phyloP scores from a whole-genome alignment of 495 filamentous ascomycete species.

The Umbilicaria muhlenbergii region DNA sequence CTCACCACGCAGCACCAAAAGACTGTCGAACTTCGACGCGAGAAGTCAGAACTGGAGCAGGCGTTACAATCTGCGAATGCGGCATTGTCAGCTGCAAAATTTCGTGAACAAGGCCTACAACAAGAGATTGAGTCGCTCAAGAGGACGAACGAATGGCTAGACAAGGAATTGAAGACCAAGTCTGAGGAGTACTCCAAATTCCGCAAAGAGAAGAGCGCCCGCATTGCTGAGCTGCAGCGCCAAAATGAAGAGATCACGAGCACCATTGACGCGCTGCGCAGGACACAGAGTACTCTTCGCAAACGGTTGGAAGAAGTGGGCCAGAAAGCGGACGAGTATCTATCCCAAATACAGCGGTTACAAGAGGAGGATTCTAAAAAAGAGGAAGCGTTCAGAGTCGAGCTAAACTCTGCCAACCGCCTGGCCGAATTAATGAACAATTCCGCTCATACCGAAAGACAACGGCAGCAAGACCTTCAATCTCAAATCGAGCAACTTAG shows the following conservation, averaged over 20 bases:
- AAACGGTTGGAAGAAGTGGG: conserved; percentile 68
- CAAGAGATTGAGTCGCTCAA: conserved; percentile 79
- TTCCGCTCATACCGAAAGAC: conserved; percentile 62
- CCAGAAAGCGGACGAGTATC: conserved; percentile 69
- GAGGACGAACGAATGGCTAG: conserved; percentile 82
- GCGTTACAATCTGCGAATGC: conserved; percentile 66
- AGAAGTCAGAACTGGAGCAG: conserved; percentile 66
- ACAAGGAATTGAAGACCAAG: conserved; percentile 80
- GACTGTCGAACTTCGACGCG: conserved; percentile 62
- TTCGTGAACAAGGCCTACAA: conserved; percentile 73
- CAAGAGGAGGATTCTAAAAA: conserved; percentile 65
- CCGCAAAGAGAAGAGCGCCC: conserved; percentile 83
- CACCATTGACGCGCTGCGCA: conserved; percentile 57
- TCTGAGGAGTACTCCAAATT: conserved; percentile 71
- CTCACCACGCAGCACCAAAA: conserved; percentile 79
- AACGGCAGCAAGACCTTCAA: conserved; percentile 70
- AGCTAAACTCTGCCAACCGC: conserved; percentile 62
- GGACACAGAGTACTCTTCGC: conserved; percentile 65
- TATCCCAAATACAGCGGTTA: conserved; percentile 65
- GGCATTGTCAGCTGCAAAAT: conserved; percentile 57
- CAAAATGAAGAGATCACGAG: conserved; percentile 70
- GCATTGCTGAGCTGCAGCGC: conserved; percentile 74
- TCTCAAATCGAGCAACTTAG: conserved; percentile 57
- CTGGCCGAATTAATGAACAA: conserved; percentile 76
- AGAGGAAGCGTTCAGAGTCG: conserved; percentile 68